A percentile compares a stretch with the other conserved stretches of the same genome.
phyloP scores from a whole-genome alignment of 2,329 filamentous ascomycete genomes.

The Aspergillus fischeri region DNA sequence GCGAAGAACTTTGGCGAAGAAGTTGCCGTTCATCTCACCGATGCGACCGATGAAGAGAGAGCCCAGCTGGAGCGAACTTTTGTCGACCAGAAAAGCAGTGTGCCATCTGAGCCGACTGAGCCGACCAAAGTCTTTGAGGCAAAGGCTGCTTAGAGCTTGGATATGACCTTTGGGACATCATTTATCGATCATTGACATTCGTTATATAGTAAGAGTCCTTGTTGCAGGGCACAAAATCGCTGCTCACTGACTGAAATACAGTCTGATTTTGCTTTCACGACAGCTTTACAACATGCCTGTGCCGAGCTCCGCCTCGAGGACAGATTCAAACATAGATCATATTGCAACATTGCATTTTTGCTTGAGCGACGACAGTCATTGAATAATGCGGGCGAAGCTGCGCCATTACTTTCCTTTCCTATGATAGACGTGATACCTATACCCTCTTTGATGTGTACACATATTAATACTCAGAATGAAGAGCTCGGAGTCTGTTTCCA shows the following conservation, averaged over 20 bases:
- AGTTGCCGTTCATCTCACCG: slow-evolving; percentile 45
- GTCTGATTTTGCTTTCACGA: too few species aligned
- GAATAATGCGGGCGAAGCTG: not conserved
- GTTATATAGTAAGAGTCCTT: not conserved
- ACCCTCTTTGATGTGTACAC: not conserved
- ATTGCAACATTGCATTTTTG: not conserved
- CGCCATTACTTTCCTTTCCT: not conserved
- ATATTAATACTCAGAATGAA: not conserved
- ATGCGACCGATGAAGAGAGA: slow-evolving; percentile 40
- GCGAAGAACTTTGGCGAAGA: slow-evolving; percentile 48
- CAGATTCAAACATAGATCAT: not conserved
- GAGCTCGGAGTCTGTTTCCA: not conserved
- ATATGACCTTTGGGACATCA: not conserved
- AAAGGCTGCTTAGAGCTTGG: not conserved
- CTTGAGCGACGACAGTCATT: not conserved
- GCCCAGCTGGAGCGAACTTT: slow-evolving; percentile 13
- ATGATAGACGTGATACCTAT: not conserved
- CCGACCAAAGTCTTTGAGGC: not conserved
- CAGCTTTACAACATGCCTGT: not conserved
- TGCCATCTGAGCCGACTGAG: not conserved
- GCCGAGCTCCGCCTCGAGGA: not conserved
- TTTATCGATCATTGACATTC: not conserved
- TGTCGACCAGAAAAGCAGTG: not conserved
- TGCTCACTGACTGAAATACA: not conserved
- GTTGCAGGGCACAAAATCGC: not conserved